A percentile compares a stretch with the other conserved stretches of the same genome.
phyloP scores from a whole-genome alignment of 139 green algal genomes.

The Pseudopediastrum boryanum region DNA sequence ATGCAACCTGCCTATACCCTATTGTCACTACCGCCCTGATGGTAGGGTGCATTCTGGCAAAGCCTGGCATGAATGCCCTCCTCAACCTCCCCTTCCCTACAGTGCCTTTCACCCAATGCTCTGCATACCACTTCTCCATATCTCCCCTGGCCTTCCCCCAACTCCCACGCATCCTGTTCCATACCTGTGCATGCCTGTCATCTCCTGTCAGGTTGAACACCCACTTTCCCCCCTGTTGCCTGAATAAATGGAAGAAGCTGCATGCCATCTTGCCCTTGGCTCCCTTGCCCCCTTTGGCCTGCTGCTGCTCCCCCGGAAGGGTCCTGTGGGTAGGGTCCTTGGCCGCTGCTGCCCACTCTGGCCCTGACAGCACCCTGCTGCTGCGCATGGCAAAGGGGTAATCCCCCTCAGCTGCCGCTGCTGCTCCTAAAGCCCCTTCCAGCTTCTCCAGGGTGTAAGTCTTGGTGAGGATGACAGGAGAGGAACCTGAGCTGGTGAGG shows the following conservation, averaged over 20 bases:
- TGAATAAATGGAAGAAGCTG: slow-evolving; percentile 39
- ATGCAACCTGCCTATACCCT: too few relatives aligned
- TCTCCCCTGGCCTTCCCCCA: not conserved
- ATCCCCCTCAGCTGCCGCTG: too few relatives aligned
- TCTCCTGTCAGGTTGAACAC: slow-evolving; percentile 28
- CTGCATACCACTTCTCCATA: not conserved
- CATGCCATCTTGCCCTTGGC: slow-evolving; percentile 9
- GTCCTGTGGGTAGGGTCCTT: slow-evolving; percentile 25
- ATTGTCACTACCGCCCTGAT: not conserved
- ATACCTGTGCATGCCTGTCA: slow-evolving; percentile 32
- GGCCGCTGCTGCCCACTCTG: slow-evolving; percentile 1
- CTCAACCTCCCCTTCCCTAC: not conserved
- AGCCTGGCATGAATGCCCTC: too few relatives aligned
- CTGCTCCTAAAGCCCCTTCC: too few relatives aligned
- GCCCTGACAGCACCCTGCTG: slow-evolving; percentile 6
- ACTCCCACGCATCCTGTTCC: not conserved
- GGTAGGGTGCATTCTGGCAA: too few relatives aligned
- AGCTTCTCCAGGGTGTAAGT: slow-evolving; percentile 31
- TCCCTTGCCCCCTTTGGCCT: not conserved
- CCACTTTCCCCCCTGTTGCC: slow-evolving; percentile 24
- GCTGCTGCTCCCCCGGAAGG: too few relatives aligned
- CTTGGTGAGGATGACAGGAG: slow-evolving; percentile 28
- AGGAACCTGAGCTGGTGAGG: too few relatives aligned
- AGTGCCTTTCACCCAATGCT: not conserved
- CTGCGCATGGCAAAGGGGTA: too few relatives aligned